Percentiles rank a stretch among this genome's conserved stretches.
These are phyloP conservation scores for Talaromyces liani DNA, from an alignment of 495 filamentous ascomycete species.

Conservation along the genomic window DNA sequence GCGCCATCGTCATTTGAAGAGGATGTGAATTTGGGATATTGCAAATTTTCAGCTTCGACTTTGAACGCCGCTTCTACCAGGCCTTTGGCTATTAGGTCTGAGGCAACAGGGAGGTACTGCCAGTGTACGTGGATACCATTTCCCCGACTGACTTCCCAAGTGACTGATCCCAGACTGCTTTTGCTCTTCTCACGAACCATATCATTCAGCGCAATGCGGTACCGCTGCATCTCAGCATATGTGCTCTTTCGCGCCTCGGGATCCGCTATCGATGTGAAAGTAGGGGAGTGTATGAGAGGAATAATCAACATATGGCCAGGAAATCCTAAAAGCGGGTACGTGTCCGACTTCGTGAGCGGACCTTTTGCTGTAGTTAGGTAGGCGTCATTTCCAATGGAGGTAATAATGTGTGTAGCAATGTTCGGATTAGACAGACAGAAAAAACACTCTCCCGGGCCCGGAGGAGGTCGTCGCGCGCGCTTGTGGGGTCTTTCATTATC, in stretches of 20 bases:
- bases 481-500: slow-evolving; percentile 43
- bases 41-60: slow-evolving; percentile 70
- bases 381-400: slow-evolving; percentile 71
- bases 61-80: slow-evolving; percentile 78
- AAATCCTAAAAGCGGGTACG: slow-evolving; percentile 63
- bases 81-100: slow-evolving; percentile 52
- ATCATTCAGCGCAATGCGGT: slow-evolving; percentile 60
- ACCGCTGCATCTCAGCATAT: slow-evolving; percentile 71
- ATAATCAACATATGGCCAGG: slow-evolving; percentile 88
- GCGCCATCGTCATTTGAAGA: slow-evolving; percentile 30
- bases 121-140: slow-evolving; percentile 82
- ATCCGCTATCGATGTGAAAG: slow-evolving; percentile 52
- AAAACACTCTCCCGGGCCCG: slow-evolving; percentile 76
- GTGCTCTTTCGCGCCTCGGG: slow-evolving; percentile 45
- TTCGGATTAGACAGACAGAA: slow-evolving; percentile 87
- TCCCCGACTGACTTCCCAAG: slow-evolving; percentile 78
- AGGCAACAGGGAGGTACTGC: slow-evolving; percentile 82
- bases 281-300: slow-evolving; percentile 69
- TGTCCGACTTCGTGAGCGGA: slow-evolving; percentile 61
- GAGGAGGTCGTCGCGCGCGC: slow-evolving; percentile 49
- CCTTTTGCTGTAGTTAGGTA: slow-evolving; percentile 93
- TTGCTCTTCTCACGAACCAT: slow-evolving; percentile 51
- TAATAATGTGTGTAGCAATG: slow-evolving; percentile 78
- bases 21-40: slow-evolving; percentile 49
- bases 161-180: slow-evolving; percentile 65